A percentile compares a stretch with the other conserved stretches of the same genome.
These are phyloP conservation scores for Exophiala calicioides DNA, from an alignment of 2,329 filamentous ascomycete species.

Conservation along the genomic window DNA sequence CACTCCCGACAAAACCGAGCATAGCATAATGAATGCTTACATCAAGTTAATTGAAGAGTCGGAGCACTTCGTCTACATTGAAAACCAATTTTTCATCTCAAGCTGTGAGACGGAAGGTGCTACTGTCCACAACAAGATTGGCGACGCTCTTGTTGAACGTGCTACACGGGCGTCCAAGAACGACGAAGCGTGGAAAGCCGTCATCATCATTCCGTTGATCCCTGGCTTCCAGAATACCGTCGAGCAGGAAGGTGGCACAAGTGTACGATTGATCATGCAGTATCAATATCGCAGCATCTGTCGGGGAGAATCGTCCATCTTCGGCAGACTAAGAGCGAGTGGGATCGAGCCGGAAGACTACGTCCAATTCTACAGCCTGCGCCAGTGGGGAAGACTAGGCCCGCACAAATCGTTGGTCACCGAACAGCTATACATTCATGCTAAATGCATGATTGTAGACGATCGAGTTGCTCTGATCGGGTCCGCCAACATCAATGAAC, in stretches of 20 bases:
- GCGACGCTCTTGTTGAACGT: slow-evolving; percentile 89
- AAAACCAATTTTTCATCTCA: slow-evolving; percentile 98
- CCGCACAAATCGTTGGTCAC: slow-evolving; percentile 80
- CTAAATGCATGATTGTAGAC: slow-evolving; percentile 94
- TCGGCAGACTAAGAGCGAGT: slow-evolving; percentile 74
- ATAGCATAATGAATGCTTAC: slow-evolving; percentile 95
- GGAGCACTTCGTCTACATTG: slow-evolving; percentile 96
- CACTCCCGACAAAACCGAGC: slow-evolving; percentile 77
- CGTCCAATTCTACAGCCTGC: slow-evolving; percentile 89
- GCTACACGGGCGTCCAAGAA: slow-evolving; percentile 82
- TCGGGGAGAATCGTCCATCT: slow-evolving; percentile 87
- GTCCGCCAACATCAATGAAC: slow-evolving; percentile 97
- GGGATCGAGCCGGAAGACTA: slow-evolving; percentile 93
- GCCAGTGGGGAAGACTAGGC: slow-evolving; percentile 89
- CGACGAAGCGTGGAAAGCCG: slow-evolving; percentile 84
- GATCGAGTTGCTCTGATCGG: slow-evolving; percentile 92
- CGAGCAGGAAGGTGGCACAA: slow-evolving; percentile 89
- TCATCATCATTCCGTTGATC: slow-evolving; percentile 90
- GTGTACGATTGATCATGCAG: slow-evolving; percentile 92
- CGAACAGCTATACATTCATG: slow-evolving; percentile 97
- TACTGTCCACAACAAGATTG: slow-evolving; percentile 88
- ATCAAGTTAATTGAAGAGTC: slow-evolving; percentile 92
- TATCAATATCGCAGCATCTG: slow-evolving; percentile 97
- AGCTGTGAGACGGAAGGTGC: slow-evolving; percentile 85
- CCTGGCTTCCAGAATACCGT: slow-evolving; percentile 99